phyloP scores from a whole-genome alignment of 768 basidiomycete species.

The Crepidotus variabilis region DNA sequence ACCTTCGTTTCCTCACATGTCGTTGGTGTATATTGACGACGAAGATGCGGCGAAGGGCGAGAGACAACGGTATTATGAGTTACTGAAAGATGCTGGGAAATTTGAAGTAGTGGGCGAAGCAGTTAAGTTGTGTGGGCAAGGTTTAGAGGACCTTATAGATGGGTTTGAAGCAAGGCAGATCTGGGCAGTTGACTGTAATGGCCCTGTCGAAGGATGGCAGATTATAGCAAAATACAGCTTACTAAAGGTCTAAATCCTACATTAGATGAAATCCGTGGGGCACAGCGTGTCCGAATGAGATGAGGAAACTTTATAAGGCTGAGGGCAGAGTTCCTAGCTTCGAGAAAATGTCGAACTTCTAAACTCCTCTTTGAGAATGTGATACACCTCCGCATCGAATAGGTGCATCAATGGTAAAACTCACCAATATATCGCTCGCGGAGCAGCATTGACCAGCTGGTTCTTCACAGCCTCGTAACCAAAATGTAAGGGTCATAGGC shows the following conservation, averaged over 20 bases:
- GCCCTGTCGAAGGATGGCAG: slow-evolving; percentile 56
- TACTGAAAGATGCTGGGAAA: slow-evolving; percentile 33
- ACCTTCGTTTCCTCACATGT: slow-evolving; percentile 68
- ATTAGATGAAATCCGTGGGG: neutral
- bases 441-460: slow-evolving; percentile 16
- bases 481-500: slow-evolving; percentile 14
- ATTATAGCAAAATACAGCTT: slow-evolving; percentile 33
- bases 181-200: slow-evolving; percentile 59
- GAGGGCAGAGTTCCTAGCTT: too few relatives aligned
- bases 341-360: neutral
- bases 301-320: too few relatives aligned
- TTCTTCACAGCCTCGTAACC: slow-evolving; percentile 14
- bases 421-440: slow-evolving; percentile 19
- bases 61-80: slow-evolving; percentile 43
- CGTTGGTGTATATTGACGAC: slow-evolving; percentile 69
- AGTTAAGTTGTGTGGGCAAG: slow-evolving; percentile 28
- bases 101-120: slow-evolving; percentile 19
- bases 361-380: slow-evolving; percentile 16
- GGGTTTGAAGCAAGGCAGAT: slow-evolving; percentile 47
- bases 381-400: slow-evolving; percentile 26
- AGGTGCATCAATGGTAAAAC: neutral
- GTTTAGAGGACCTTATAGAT: slow-evolving; percentile 30
- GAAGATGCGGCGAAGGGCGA: slow-evolving; percentile 51
- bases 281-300: too few relatives aligned
- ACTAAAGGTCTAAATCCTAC: slow-evolving; percentile 1